These are phyloP conservation scores for Kluyveromyces dobzhanskii DNA, from an alignment of 805 yeast genomes.

Conservation along the genomic window DNA sequence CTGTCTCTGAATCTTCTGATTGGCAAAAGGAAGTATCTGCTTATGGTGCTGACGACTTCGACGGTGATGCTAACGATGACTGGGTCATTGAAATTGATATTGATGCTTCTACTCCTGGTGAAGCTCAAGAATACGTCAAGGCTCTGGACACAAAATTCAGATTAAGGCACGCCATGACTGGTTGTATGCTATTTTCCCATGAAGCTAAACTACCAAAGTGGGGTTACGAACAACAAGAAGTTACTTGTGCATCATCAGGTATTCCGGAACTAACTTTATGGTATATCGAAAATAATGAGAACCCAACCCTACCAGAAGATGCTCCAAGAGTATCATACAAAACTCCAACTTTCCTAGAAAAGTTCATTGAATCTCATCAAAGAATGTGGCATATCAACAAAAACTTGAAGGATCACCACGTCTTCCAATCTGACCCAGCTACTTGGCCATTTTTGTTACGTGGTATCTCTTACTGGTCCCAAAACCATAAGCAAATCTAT, in stretches of 20 bases:
- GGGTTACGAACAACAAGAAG: conserved; percentile 83
- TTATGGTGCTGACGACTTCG: conserved; percentile 70
- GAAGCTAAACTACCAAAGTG: conserved; percentile 69
- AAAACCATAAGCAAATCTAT: conserved; percentile 53
- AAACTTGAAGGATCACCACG: conserved; percentile 60
- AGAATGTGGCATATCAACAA: conserved; percentile 73
- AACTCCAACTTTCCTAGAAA: conserved; percentile 44
- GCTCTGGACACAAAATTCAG: conserved; percentile 67
- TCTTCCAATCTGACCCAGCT: conserved; percentile 61
- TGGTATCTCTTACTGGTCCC: conserved; percentile 78
- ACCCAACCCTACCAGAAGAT: conserved; percentile 36
- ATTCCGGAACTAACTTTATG: conserved; percentile 50
- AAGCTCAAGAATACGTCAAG: conserved; percentile 46
- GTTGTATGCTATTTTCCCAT: conserved; percentile 70
- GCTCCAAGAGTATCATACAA: conserved; percentile 48
- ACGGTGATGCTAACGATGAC: conserved; percentile 80
- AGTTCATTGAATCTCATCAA: conserved; percentile 56
- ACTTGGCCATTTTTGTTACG: conserved; percentile 69
- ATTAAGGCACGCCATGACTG: conserved; percentile 72
- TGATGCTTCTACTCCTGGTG: conserved; percentile 39
- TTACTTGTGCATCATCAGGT: conserved; percentile 70
- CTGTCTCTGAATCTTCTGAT: conserved; percentile 56
- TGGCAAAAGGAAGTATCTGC: conserved; percentile 80
- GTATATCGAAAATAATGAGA: conserved; percentile 66
- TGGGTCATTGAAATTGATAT: conserved; percentile 67